Base-by-base conservation (phyloP, 164 flowering plant genomes). In the Aristolochia fimbriata region DNA sequence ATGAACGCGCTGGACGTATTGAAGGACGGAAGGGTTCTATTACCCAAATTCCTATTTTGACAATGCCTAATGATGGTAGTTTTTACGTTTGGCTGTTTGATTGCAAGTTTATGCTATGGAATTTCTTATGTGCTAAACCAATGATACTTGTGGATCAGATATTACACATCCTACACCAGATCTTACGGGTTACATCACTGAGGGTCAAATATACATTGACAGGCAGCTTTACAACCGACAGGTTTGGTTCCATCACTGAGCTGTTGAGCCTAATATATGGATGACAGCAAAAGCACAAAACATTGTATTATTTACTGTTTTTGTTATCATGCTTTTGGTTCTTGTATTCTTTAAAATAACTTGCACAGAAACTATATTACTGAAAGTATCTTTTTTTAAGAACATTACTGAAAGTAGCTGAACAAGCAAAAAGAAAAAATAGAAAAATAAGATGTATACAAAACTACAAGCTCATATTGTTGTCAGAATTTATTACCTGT, bases 21-120 rank as follows among this genome's bases (percentile, higher is more conserved):
- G 95, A 90, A 81, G 99, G 99, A 22, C 72, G 97, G 59, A 93
- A 81, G 67, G 96, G 97, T 19, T 93, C 99, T 71, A 90, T 93
- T 70, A 90, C 99, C 1, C 99, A 93, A 62, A 93, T 93, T 64
- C 99, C 99, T 14, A 93, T 93, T 66, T 62, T 93, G 43, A 93
- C 97, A 51, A 93, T 90, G 99, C 99, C 99, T 8, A 93, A 90
- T 71, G 96, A 91, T 74, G 97, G 99, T 93, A 74, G 6, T n/a
- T 21, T 54, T 48, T 1, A 46, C 48, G 55, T 46, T 37, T 19
- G 1, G 6, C 31, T 56, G 14, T 41, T 6, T 62, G n/a, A 11
- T 41, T 14, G 1, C 50, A 58, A 51, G 54, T 33, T 22, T 22
- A 9, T 43, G 51, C 4, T 63, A 15, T 20, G 11, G 17, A 45